Conservation (phyloP, 805 yeast genomes). For the Kockiozyma suomiensis region DNA sequence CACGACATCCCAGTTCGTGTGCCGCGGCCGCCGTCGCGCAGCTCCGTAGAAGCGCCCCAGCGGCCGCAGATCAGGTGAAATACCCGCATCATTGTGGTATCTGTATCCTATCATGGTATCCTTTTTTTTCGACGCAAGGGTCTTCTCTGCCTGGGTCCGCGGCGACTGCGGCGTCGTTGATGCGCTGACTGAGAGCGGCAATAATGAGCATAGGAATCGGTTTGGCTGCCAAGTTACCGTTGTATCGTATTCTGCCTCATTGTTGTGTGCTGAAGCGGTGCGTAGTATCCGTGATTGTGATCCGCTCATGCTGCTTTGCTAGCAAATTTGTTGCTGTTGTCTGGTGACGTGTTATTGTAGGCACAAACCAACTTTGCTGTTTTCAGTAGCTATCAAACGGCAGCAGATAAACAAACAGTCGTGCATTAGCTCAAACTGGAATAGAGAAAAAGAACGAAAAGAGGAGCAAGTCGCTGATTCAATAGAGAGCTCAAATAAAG, state of each 20-base stretch:
- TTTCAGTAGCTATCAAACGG: too few species aligned
- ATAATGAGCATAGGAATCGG: neutral
- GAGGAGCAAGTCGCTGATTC: too few species aligned
- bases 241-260: neutral
- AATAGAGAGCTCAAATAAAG: too few species aligned
- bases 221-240: constrained; percentile 9
- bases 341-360: too few species aligned
- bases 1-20: constrained; percentile 8
- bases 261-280: neutral
- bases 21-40: neutral
- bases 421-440: too few species aligned
- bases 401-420: too few species aligned
- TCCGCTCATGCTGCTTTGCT: neutral
- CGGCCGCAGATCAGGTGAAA: neutral
- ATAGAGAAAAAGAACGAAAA: too few species aligned
- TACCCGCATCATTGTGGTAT: neutral
- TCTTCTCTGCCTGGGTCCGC: neutral
- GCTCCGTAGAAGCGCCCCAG: neutral
- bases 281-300: neutral
- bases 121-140: neutral
- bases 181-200: neutral
- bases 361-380: too few species aligned
- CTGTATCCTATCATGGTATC: neutral
- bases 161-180: neutral
- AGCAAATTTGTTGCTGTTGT: too few species aligned